Percentiles rank a stretch among this genome's conserved stretches.
Evolutionary conservation across 225 moss, liverwort and hornwort species (phyloP).

Genomic region (Climacium dendroides): DNA sequence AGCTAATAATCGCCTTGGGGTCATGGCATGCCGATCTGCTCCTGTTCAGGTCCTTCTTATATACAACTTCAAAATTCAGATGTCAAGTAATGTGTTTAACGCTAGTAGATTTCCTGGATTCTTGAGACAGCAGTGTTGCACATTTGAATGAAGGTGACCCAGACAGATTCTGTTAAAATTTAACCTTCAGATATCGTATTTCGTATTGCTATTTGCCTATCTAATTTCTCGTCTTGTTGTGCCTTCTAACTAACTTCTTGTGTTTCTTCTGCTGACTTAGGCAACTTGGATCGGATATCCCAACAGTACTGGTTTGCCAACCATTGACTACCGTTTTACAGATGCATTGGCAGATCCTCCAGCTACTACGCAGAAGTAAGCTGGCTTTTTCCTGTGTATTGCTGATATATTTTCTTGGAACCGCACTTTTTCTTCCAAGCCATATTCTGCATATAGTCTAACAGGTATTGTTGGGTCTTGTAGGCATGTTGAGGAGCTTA

Average conservation of each 20-base stretch:
- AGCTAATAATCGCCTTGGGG: slow-evolving; percentile 94
- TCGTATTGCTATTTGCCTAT: background rate
- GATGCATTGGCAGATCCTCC: slow-evolving; percentile 93
- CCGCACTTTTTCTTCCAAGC: background rate
- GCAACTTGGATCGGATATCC: slow-evolving; percentile 99
- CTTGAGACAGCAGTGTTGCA: background rate
- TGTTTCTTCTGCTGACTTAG: slow-evolving; percentile 11
- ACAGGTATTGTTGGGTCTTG: background rate
- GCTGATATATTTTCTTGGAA: background rate
- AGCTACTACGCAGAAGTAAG: slow-evolving; percentile 85
- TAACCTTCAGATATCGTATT: background rate
- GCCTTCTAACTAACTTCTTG: background rate
- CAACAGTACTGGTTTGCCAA: slow-evolving; percentile 87
- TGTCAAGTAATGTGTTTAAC: background rate
- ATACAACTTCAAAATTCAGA: background rate
- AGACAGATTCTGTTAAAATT: background rate
- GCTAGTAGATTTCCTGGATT: background rate
- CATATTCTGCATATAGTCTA: background rate
- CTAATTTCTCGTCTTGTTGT: background rate
- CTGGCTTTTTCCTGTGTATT: background rate
- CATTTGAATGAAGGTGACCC: background rate
- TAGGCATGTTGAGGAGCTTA: slow-evolving; percentile 96
- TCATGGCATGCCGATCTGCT: slow-evolving; percentile 96
- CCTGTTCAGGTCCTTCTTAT: slow-evolving; percentile 70
- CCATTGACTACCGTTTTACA: slow-evolving; percentile 91